Conservation (phyloP, 257 asterid genomes). For the Gardenia jasminoides region DNA sequence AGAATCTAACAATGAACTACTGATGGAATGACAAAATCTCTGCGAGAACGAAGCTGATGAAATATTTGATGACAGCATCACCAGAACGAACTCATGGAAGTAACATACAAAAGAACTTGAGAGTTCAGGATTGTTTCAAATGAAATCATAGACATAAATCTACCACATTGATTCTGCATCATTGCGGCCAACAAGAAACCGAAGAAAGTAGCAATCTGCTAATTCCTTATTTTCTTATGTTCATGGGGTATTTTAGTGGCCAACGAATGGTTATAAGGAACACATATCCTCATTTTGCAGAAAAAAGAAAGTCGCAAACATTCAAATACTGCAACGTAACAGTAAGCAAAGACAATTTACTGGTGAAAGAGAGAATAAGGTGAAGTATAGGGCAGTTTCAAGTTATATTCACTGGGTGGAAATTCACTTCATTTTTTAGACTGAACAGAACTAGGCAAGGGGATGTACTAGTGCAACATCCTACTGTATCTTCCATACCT, state of each 20-base stretch:
- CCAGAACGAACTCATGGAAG: background rate
- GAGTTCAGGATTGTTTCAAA: constrained; percentile 1
- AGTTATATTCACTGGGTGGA: background rate
- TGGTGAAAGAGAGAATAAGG: background rate
- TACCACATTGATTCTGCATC: background rate
- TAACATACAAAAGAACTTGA: background rate
- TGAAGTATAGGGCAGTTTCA: background rate
- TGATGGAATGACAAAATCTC: background rate
- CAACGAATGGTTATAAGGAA: background rate
- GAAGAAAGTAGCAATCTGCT: background rate
- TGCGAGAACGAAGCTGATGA: background rate
- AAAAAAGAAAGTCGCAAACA: background rate
- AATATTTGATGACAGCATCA: background rate
- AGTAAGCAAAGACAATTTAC: background rate
- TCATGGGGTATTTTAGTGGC: background rate
- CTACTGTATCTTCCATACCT: constrained; percentile 38
- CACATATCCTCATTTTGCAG: background rate
- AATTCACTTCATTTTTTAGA: background rate
- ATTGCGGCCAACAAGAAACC: background rate
- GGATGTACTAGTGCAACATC: background rate
- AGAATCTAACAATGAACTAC: background rate
- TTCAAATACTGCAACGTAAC: background rate
- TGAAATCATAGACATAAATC: background rate
- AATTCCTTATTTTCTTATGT: background rate
- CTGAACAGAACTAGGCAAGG: background rate